A percentile compares a stretch with the other conserved stretches of the same genome.
phyloP scores from a whole-genome alignment of 2,329 filamentous ascomycete species.

The Talaromyces sp. region DNA sequence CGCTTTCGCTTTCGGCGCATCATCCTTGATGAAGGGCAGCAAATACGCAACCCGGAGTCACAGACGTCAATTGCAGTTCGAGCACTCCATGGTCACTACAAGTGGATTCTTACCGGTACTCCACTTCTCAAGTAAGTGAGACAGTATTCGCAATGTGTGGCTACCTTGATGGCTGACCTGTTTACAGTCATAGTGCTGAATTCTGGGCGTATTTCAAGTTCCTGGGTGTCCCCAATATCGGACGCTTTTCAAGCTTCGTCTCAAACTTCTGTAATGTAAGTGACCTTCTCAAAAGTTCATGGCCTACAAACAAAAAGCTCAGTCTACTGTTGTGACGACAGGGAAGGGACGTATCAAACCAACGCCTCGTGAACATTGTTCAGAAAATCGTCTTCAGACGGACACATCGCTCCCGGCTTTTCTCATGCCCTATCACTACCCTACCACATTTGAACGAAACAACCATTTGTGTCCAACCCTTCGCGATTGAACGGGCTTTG shows the following conservation, averaged over 20 bases:
- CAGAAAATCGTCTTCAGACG: slow-evolving; percentile 51
- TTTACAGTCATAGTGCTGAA: slow-evolving; percentile 31
- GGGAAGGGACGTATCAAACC: slow-evolving; percentile 19
- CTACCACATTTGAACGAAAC: slow-evolving; percentile 49
- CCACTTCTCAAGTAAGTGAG: slow-evolving; percentile 36
- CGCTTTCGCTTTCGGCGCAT: slow-evolving; percentile 36
- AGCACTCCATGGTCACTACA: slow-evolving; percentile 32
- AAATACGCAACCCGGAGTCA: slow-evolving; percentile 35
- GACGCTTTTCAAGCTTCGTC: slow-evolving; percentile 25
- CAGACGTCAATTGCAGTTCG: slow-evolving; percentile 37
- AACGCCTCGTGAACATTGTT: slow-evolving; percentile 30
- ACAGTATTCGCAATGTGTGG: neutral
- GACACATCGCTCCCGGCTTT: slow-evolving; percentile 53
- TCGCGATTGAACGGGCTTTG: slow-evolving; percentile 3
- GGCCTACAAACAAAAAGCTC: neutral
- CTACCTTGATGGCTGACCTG: slow-evolving; percentile 24
- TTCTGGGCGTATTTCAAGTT: slow-evolving; percentile 41
- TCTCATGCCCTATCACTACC: slow-evolving; percentile 52
- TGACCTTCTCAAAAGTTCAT: neutral
- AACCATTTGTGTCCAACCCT: slow-evolving; percentile 41
- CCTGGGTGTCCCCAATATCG: slow-evolving; percentile 30
- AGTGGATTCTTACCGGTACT: slow-evolving; percentile 41
- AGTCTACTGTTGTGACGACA: slow-evolving; percentile 10
- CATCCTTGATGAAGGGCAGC: slow-evolving; percentile 40
- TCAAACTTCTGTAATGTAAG: slow-evolving; percentile 27